Conservation (phyloP, 2,329 filamentous ascomycete species). For the Acrodontium crateriforme region DNA sequence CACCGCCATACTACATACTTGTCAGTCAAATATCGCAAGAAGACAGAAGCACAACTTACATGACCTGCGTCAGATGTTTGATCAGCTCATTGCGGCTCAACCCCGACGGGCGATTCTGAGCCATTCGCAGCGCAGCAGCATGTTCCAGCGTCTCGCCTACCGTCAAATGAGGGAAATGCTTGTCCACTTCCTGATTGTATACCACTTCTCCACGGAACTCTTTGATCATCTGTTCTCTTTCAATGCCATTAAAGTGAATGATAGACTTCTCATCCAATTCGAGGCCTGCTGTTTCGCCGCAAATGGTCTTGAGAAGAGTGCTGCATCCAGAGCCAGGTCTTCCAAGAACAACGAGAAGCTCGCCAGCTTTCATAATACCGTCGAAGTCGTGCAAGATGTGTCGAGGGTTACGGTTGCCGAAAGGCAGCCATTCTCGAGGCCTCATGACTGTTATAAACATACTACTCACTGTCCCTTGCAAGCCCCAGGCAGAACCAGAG, state of each 20-base stretch:
- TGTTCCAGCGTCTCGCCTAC: constrained; percentile 44
- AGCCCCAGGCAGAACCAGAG: constrained; percentile 50
- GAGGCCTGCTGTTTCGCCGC: constrained; percentile 46
- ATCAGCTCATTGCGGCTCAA: constrained; percentile 30
- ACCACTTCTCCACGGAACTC: constrained; percentile 34
- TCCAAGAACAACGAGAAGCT: constrained; percentile 35
- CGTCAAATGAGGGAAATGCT: constrained; percentile 44
- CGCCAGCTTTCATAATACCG: constrained; percentile 37
- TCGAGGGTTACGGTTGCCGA: constrained; percentile 35
- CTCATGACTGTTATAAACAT: constrained; percentile 45
- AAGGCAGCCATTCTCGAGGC: constrained; percentile 40
- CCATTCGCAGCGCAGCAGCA: constrained; percentile 39
- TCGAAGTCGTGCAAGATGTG: constrained; percentile 43
- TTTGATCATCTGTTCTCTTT: constrained; percentile 29
- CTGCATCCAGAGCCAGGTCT: constrained; percentile 46
- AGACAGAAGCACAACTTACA: too few relatives aligned
- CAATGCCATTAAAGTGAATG: constrained; percentile 49
- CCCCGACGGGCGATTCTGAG: constrained; percentile 25
- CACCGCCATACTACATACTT: constrained; percentile 40
- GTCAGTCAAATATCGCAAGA: too few relatives aligned
- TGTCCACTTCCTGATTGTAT: constrained; percentile 35
- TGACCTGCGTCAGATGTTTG: constrained; percentile 34
- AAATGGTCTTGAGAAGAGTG: constrained; percentile 49
- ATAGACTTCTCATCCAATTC: constrained; percentile 35
- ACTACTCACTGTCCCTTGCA: constrained; percentile 54